A percentile compares a stretch with the other conserved stretches of the same genome.
These are phyloP conservation scores for Volvox reticuliferus DNA, from an alignment of 139 green algal species.

Conservation along the genomic window DNA sequence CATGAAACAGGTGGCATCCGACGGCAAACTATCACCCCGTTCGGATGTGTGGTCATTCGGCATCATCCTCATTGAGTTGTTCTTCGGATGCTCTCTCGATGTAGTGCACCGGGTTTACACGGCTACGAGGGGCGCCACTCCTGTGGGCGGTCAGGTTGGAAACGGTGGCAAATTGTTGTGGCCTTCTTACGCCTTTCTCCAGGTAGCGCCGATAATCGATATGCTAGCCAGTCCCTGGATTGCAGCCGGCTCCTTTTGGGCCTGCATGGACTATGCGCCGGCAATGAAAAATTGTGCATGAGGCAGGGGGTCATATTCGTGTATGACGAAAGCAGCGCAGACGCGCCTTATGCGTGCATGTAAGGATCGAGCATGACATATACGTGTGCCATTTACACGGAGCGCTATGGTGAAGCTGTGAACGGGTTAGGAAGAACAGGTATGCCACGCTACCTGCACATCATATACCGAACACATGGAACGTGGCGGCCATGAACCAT, in stretches of 20 bases:
- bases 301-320: neutral
- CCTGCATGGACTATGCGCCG: neutral
- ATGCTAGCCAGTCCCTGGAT: neutral
- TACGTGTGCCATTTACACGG: neutral
- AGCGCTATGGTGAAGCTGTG: no score
- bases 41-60: constrained; percentile 16
- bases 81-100: neutral
- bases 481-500: neutral
- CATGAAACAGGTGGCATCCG: neutral
- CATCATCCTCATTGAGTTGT: constrained; percentile 4
- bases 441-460: no score
- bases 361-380: neutral
- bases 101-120: neutral
- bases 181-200: neutral
- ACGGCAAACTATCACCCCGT: neutral
- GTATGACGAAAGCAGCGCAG: neutral
- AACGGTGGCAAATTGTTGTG: neutral
- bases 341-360: neutral
- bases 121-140: neutral
- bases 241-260: neutral
- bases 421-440: no score
- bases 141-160: neutral
- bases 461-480: no score
- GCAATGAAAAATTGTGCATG: neutral
- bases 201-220: neutral